Percentiles rank a stretch among this genome's conserved stretches.
These are phyloP conservation scores for Asclepias syriaca DNA, from an alignment of 257 asterid species.

Conservation along the genomic window DNA sequence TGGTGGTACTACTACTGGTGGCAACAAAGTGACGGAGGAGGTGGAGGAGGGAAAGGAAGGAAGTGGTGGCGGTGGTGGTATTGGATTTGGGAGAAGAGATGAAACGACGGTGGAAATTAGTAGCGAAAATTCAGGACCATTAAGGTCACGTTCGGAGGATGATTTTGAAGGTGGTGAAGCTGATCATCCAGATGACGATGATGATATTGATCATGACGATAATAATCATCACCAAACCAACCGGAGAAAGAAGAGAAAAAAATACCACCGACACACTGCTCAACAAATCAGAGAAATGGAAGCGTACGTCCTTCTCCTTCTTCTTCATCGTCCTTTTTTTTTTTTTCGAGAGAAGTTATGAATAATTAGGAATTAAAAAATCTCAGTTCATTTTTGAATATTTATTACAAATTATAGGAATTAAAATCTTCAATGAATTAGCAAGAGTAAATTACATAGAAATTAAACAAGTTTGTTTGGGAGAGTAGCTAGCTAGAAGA, in stretches of 20 bases:
- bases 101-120: conserved; percentile 63
- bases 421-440: no score
- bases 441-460: neutral
- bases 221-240: conserved; percentile 19
- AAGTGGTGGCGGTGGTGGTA: conserved; percentile 14
- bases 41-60: conserved; percentile 37
- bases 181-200: conserved; percentile 39
- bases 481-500: neutral
- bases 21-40: conserved; percentile 3
- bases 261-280: conserved; percentile 73
- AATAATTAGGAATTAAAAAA: no score
- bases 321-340: no score
- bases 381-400: no score
- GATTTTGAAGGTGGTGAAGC: conserved; percentile 41
- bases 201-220: conserved; percentile 35
- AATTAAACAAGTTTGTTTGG: neutral
- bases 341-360: no score
- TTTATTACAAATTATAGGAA: no score
- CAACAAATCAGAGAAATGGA: conserved; percentile 79
- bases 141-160: conserved; percentile 55
- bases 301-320: conserved; percentile 39
- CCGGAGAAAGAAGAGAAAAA: conserved; percentile 65
- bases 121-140: conserved; percentile 71
- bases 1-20: conserved; percentile 19
- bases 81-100: conserved; percentile 23